A percentile compares a stretch with the other conserved stretches of the same genome.
Evolutionary conservation across 2,329 filamentous ascomycete genomes (phyloP).

Genomic region (Leptographium wingfieldii): DNA sequence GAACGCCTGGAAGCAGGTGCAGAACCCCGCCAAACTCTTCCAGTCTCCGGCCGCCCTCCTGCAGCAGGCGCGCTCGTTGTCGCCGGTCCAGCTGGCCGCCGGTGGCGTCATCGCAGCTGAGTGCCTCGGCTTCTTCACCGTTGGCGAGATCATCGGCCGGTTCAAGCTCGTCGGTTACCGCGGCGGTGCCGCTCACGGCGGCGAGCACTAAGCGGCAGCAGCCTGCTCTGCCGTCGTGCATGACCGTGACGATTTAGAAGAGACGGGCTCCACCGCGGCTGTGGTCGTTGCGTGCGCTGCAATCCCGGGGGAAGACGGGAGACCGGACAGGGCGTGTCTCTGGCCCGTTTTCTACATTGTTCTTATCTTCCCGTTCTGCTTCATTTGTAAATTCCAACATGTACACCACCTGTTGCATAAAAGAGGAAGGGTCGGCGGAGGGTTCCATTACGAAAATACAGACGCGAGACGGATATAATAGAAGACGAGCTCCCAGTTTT

Average conservation of each 20-base stretch:
- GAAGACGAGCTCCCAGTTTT: background rate
- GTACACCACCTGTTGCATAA: slow-evolving; percentile 13
- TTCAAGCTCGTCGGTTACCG: slow-evolving; percentile 92
- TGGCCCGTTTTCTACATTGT: slow-evolving; percentile 1
- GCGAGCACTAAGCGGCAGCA: slow-evolving; percentile 36
- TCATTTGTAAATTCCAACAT: slow-evolving; percentile 8
- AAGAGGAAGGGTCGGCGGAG: background rate
- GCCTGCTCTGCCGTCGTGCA: background rate
- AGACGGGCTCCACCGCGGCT: background rate
- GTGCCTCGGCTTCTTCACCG: slow-evolving; percentile 90
- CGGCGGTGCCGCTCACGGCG: slow-evolving; percentile 43
- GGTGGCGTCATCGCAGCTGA: slow-evolving; percentile 74
- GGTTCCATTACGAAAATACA: background rate
- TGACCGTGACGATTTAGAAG: background rate
- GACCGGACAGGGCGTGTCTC: background rate
- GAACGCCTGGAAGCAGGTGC: slow-evolving; percentile 55
- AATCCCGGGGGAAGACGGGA: background rate
- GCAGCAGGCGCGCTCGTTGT: slow-evolving; percentile 52
- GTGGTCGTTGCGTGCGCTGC: background rate
- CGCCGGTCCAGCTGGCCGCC: slow-evolving; percentile 54
- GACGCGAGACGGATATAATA: background rate
- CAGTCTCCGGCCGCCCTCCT: slow-evolving; percentile 26
- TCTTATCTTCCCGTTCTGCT: slow-evolving; percentile 2
- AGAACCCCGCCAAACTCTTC: slow-evolving; percentile 30
- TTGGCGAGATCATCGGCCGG: slow-evolving; percentile 92